phyloP scores from a whole-genome alignment of 495 filamentous ascomycete genomes.

The Aspergillus kassunensis region DNA sequence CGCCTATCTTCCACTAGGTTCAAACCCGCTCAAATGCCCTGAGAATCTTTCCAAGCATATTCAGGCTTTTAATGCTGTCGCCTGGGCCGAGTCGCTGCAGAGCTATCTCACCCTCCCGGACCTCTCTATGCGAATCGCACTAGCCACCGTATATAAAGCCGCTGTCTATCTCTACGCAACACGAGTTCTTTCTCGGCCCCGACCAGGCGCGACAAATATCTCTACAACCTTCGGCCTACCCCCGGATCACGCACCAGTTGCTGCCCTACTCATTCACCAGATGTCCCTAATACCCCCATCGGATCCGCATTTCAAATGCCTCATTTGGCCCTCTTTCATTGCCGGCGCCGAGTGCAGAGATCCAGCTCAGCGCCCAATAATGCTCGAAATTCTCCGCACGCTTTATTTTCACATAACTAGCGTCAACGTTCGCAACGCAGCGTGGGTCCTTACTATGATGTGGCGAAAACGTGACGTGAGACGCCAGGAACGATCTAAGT shows the following conservation, averaged over 20 bases:
- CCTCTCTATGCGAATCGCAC: constrained; percentile 36
- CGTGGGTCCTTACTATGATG: constrained; percentile 45
- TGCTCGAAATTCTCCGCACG: constrained; percentile 33
- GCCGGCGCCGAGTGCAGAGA: constrained; percentile 42
- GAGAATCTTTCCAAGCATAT: constrained; percentile 38
- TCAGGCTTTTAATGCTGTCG: constrained; percentile 39
- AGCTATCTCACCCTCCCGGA: constrained; percentile 33
- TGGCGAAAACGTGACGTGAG: constrained; percentile 42
- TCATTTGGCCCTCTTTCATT: constrained; percentile 48
- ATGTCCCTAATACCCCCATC: constrained; percentile 31
- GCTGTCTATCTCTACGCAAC: constrained; percentile 46
- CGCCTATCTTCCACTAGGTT: constrained; percentile 22
- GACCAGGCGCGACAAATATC: constrained; percentile 26
- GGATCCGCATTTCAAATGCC: constrained; percentile 46
- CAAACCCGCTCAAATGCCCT: constrained; percentile 31
- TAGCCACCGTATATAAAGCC: constrained; percentile 40
- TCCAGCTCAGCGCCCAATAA: constrained; percentile 29
- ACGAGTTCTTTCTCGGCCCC: constrained; percentile 36
- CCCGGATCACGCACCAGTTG: constrained; percentile 29
- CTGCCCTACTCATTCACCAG: constrained; percentile 35
- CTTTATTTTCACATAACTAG: constrained; percentile 40
- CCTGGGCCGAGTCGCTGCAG: constrained; percentile 45
- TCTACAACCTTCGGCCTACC: constrained; percentile 30
- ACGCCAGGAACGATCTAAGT: constrained; percentile 12
- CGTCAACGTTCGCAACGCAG: constrained; percentile 45